A percentile compares a stretch with the other conserved stretches of the same genome.
Conservation (phyloP, 2,329 filamentous ascomycete genomes). For the Fusarium sarcochroum region DNA sequence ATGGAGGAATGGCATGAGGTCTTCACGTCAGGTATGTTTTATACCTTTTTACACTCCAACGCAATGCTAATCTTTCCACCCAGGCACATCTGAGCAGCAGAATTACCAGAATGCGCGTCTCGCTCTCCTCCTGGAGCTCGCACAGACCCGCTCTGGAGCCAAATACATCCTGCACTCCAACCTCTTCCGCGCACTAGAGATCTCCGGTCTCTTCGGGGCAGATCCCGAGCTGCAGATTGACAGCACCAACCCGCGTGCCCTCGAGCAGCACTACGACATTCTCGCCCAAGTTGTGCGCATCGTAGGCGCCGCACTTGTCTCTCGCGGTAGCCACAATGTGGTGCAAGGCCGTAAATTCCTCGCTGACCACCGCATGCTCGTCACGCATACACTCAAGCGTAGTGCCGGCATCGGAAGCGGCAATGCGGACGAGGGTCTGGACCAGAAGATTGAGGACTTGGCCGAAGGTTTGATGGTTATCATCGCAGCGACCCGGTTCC, state of each 20-base stretch:
- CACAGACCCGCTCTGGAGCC: constrained; percentile 87
- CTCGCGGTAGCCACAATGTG: constrained; percentile 85
- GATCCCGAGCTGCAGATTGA: constrained; percentile 94
- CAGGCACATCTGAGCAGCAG: constrained; percentile 60
- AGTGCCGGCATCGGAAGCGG: constrained; percentile 80
- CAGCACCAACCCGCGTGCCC: constrained; percentile 76
- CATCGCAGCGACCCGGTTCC: constrained; percentile 84
- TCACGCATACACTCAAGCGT: constrained; percentile 91
- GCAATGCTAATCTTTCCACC: constrained; percentile 29
- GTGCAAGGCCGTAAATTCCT: constrained; percentile 85
- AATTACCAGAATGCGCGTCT: constrained; percentile 79
- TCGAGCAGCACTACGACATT: constrained; percentile 87
- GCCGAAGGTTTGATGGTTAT: constrained; percentile 89
- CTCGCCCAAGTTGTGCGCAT: constrained; percentile 86
- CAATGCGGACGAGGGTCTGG: constrained; percentile 59
- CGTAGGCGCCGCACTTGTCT: constrained; percentile 84
- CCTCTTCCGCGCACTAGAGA: constrained; percentile 84
- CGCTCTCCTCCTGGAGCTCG: constrained; percentile 85
- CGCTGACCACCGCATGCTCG: constrained; percentile 83
- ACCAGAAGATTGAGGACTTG: constrained; percentile 78
- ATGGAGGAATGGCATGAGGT: constrained; percentile 78
- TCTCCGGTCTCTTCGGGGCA: constrained; percentile 87
- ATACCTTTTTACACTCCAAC: background rate
- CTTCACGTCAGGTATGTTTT: constrained; percentile 66
- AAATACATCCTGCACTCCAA: constrained; percentile 90